phyloP scores from a whole-genome alignment of 306 rosid species.

The Arachis hypogaea region DNA sequence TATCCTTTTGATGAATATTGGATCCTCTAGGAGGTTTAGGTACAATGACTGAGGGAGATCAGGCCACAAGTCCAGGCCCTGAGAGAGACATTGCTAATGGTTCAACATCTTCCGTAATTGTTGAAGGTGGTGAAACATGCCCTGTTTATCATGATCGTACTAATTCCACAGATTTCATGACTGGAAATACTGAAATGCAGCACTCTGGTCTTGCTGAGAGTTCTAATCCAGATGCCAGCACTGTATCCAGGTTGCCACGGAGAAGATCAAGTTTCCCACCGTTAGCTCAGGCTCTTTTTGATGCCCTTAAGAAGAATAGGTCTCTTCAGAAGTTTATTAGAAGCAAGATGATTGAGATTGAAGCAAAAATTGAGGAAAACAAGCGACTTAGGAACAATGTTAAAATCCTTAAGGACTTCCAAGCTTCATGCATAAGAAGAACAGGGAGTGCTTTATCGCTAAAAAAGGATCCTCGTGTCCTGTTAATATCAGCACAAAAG shows the following conservation, averaged over 20 bases:
- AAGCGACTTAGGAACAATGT: conserved; percentile 56
- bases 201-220: conserved; percentile 34
- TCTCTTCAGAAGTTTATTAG: conserved; percentile 65
- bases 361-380: conserved; percentile 86
- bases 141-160: conserved; percentile 37
- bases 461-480: conserved; percentile 73
- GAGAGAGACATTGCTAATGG: conserved; percentile 41
- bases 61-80: conserved; percentile 31
- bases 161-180: conserved; percentile 23
- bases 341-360: conserved; percentile 65
- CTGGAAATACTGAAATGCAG: conserved; percentile 37
- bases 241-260: conserved; percentile 40
- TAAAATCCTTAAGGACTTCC: conserved; percentile 81
- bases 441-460: conserved; percentile 72
- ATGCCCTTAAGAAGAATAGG: conserved; percentile 82
- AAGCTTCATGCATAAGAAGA: conserved; percentile 65
- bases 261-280: conserved; percentile 61
- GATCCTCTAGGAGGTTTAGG: conserved; percentile 39
- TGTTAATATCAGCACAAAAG: conserved; percentile 73
- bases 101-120: conserved; percentile 33
- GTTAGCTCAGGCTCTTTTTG: conserved; percentile 65
- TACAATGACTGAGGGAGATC: conserved; percentile 44
- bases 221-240: conserved; percentile 41
- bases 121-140: conserved; percentile 39
- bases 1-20: conserved; percentile 34